phyloP scores from a whole-genome alignment of 2,329 filamentous ascomycete genomes.

The Botrytis porri region DNA sequence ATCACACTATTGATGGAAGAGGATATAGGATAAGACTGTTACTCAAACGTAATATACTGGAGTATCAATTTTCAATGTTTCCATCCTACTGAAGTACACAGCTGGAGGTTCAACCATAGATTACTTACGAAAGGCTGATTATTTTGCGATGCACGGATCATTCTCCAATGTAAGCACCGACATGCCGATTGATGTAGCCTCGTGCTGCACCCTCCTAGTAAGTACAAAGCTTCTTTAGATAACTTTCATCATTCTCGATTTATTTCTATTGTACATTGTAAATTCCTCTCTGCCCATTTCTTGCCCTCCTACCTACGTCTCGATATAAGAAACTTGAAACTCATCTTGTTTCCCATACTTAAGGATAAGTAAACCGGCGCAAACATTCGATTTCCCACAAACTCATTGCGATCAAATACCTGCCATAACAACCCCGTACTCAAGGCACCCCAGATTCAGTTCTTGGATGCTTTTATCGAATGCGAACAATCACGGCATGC shows the following conservation, averaged over 20 bases:
- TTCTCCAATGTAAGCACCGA: constrained; percentile 4
- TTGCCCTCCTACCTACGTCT: background rate
- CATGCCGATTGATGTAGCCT: constrained; percentile 17
- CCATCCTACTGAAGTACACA: background rate
- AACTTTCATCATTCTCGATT: constrained; percentile 18
- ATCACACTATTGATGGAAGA: background rate
- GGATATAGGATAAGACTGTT: background rate
- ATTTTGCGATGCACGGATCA: constrained; percentile 7
- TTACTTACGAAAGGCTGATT: constrained; percentile 1
- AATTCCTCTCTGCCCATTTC: background rate
- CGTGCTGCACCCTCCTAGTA: background rate
- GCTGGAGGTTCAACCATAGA: background rate
- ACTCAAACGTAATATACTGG: background rate
- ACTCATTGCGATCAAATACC: constrained; percentile 11
- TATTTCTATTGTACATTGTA: constrained; percentile 11
- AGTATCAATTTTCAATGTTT: background rate
- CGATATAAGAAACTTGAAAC: background rate
- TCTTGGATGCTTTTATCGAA: constrained; percentile 6
- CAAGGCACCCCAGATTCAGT: constrained; percentile 3
- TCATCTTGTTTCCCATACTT: background rate
- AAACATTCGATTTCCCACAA: constrained; percentile 4
- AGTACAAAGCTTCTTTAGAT: constrained; percentile 19
- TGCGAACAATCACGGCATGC: constrained; percentile 12
- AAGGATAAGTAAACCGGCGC: constrained; percentile 5
- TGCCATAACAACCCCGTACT: constrained; percentile 9